Evolutionary conservation across 2,329 filamentous ascomycete genomes (phyloP).

Genomic region (Colletotrichum zoysiae): DNA sequence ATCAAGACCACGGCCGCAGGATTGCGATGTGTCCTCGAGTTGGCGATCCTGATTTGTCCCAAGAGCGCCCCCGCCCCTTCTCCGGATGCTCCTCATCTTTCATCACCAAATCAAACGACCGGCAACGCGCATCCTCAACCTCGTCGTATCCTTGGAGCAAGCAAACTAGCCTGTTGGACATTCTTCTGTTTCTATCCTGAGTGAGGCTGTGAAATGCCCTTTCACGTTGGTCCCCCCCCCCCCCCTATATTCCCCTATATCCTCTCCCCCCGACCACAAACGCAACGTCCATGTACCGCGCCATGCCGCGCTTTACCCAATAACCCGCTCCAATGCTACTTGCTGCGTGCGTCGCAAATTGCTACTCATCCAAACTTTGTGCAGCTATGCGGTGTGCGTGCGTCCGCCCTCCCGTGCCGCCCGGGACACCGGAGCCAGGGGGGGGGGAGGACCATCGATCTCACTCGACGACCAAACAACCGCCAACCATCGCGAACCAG

Average conservation of each 20-base stretch:
- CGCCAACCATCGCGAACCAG: conserved; percentile 6
- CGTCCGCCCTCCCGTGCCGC: conserved; percentile 28
- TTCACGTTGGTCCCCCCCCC: background rate
- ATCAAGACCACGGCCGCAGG: conserved; percentile 17
- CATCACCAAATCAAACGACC: conserved; percentile 14
- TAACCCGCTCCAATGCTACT: background rate
- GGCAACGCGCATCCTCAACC: no score
- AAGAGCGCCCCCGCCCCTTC: background rate
- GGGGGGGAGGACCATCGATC: background rate
- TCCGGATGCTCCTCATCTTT: conserved; percentile 6
- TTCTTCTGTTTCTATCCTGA: conserved; percentile 30
- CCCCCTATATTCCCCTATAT: background rate
- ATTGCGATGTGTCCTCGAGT: conserved; percentile 29
- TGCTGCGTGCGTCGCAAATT: background rate
- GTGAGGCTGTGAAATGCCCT: conserved; percentile 32
- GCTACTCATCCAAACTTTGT: conserved; percentile 17
- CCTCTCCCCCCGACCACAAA: background rate
- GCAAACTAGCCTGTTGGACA: background rate
- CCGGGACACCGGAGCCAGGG: conserved; percentile 26
- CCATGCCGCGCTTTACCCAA: background rate
- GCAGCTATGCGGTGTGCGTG: conserved; percentile 1
- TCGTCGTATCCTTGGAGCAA: conserved; percentile 1
- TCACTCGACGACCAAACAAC: background rate
- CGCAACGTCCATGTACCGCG: background rate
- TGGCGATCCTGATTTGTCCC: conserved; percentile 14